Evolutionary conservation across 2,329 filamentous ascomycete species (phyloP).

Genomic region (Hymenoscyphus repandus): DNA sequence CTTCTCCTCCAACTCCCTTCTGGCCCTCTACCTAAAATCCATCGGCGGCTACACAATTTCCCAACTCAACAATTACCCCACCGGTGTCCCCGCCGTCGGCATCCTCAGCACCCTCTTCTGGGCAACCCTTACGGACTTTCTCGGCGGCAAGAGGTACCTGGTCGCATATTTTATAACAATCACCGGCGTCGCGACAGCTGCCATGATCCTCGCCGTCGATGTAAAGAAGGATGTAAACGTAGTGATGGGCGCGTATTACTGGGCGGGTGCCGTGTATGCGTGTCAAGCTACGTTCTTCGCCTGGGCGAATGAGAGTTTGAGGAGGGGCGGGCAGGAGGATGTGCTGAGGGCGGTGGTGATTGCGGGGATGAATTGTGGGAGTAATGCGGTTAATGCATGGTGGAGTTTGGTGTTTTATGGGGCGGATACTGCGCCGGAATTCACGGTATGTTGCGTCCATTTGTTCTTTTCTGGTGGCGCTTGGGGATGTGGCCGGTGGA

Average conservation of each 20-base stretch:
- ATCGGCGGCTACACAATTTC: conserved; percentile 41
- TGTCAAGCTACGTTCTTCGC: conserved; percentile 72
- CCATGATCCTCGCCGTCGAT: conserved; percentile 49
- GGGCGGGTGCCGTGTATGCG: conserved; percentile 64
- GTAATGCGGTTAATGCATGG: conserved; percentile 66
- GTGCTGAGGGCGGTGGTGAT: conserved; percentile 61
- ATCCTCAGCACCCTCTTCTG: conserved; percentile 57
- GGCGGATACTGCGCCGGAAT: conserved; percentile 56
- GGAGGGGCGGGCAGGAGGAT: conserved; percentile 59
- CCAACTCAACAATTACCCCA: conserved; percentile 49
- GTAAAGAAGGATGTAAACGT: conserved; percentile 38
- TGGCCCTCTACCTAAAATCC: conserved; percentile 45
- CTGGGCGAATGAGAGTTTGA: conserved; percentile 64
- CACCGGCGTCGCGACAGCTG: conserved; percentile 57
- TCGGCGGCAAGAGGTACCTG: conserved; percentile 57
- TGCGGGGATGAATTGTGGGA: conserved; percentile 66
- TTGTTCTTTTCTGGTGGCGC: no score
- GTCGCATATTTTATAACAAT: conserved; percentile 62
- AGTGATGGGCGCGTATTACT: conserved; percentile 65
- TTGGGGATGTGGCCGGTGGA: conserved; percentile 5
- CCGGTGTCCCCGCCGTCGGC: conserved; percentile 46
- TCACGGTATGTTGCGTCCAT: conserved; percentile 22
- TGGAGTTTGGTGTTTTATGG: conserved; percentile 70
- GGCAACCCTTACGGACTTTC: conserved; percentile 62
- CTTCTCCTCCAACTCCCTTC: conserved; percentile 59